Percentiles rank a stretch among this genome's conserved stretches.
Conservation (phyloP, 805 yeast genomes). For the Starmerella stellata region DNA sequence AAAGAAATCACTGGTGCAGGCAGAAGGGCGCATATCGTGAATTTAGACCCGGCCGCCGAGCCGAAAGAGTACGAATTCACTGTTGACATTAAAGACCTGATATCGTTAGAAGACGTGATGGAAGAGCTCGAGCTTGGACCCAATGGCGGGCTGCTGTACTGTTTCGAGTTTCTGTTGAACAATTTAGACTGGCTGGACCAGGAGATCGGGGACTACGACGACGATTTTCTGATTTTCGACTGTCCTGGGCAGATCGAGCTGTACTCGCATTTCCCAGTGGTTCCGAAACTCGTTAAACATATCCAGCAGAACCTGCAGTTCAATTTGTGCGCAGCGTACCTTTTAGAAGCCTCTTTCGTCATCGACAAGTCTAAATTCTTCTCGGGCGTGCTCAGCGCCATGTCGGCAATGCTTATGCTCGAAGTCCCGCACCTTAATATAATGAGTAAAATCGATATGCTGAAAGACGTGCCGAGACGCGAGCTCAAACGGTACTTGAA, state of each 20-base stretch:
- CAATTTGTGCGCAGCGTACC: conserved; percentile 77
- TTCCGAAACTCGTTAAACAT: conserved; percentile 79
- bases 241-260: conserved; percentile 96
- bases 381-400: conserved; percentile 87
- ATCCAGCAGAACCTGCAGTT: conserved; percentile 63
- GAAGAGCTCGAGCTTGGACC: conserved; percentile 89
- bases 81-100: conserved; percentile 77
- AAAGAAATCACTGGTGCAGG: conserved; percentile 80
- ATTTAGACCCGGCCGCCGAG: conserved; percentile 93
- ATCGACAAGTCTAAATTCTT: conserved; percentile 82
- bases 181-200: conserved; percentile 96
- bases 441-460: conserved; percentile 68
- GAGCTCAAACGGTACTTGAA: conserved; percentile 69
- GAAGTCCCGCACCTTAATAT: conserved; percentile 92
- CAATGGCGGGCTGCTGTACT: conserved; percentile 81
- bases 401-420: conserved; percentile 92
- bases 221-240: conserved; percentile 83
- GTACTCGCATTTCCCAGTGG: conserved; percentile 82
- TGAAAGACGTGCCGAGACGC: conserved; percentile 58
- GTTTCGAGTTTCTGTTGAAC: conserved; percentile 73
- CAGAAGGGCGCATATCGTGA: conserved; percentile 83
- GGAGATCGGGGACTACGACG: conserved; percentile 87
- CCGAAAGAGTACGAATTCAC: conserved; percentile 82
- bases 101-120: conserved; percentile 84
- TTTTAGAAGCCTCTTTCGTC: conserved; percentile 85